Percentiles rank a stretch among this genome's conserved stretches.
Conservation (phyloP, 352 stramenopile genomes). For the Phytopythium helicoides region DNA sequence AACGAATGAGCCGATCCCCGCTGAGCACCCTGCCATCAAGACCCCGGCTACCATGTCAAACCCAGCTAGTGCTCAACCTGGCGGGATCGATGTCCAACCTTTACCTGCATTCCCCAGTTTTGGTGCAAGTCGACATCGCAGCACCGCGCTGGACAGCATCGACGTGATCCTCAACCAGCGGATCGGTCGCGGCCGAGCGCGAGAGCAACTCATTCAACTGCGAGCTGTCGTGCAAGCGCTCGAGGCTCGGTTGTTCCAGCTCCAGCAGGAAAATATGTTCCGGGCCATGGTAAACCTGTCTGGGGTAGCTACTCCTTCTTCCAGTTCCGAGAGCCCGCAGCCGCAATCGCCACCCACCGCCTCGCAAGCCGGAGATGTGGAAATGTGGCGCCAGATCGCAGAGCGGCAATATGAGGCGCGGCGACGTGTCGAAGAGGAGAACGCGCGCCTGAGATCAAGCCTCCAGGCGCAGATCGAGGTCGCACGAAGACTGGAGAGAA, state of each 20-base stretch:
- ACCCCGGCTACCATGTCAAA: background rate
- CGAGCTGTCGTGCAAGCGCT: conserved; percentile 14
- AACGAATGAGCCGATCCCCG: too few species aligned
- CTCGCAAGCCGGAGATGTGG: background rate
- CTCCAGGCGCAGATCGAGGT: conserved; percentile 9
- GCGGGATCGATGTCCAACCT: background rate
- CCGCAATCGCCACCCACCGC: too few species aligned
- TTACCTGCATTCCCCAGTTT: background rate
- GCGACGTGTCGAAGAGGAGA: conserved; percentile 5
- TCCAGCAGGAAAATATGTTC: background rate
- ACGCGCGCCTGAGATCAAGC: conserved; percentile 3
- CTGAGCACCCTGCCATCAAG: background rate
- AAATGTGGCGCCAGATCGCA: conserved; percentile 5
- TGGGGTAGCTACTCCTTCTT: background rate
- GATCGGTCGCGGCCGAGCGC: conserved; percentile 14
- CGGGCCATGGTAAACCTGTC: background rate
- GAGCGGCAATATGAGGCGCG: conserved; percentile 9
- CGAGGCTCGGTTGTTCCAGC: conserved; percentile 10
- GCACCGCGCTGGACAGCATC: conserved; percentile 1
- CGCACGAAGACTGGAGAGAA: conserved; percentile 1
- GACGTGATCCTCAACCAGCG: conserved; percentile 4
- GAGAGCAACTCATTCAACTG: conserved; percentile 24
- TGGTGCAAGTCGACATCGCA: background rate
- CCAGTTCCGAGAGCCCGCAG: background rate
- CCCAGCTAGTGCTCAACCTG: background rate